Base-by-base conservation (phyloP, 495 filamentous ascomycete genomes). In the Penicillium bialowiezense region DNA sequence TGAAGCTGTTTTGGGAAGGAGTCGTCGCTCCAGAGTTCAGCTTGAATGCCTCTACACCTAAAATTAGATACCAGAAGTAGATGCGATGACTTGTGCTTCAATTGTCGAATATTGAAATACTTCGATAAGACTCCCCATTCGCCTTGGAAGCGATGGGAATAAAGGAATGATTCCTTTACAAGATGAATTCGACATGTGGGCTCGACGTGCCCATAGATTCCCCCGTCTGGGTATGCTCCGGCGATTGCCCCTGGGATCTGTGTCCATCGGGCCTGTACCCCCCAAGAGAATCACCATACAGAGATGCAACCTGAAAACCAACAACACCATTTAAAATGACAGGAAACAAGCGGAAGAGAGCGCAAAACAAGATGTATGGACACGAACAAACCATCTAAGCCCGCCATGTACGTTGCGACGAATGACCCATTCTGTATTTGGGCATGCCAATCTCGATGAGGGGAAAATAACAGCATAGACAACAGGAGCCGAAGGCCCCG, bases 91-190 rank as follows among this genome's bases (percentile, higher is more conserved):
- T n/a, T n/a, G n/a, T n/a, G n/a, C n/a, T n/a, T n/a, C n/a, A n/a
- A n/a, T n/a, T n/a, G n/a, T n/a, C n/a, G n/a, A n/a, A n/a, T n/a
- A n/a, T n/a, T n/a, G n/a, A n/a, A n/a, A 18, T 37, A 17, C 21
- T 23, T 17, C 23, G 26, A 36, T 62, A 50, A 49, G 50, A 63
- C 43, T 36, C 35, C 52, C 44, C 54, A 59, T 59, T 47, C 51
- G 50, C 51, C 37, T 36, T 48, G 39, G 44, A 34, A 48, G 23
- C 48, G 36, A 52, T 60, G 49, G 53, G 54, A 58, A 63, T 32
- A 50, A 58, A 48, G 53, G 29, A 38, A 42, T 58, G 54, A 44
- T 37, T 46, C 37, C 46, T 63, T 36, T 58, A 55, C 57, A 60
- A 57, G 26, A 59, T 62, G 47, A 35, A 37, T 44, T 23, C 9